Evolutionary conservation across 78 protist genomes (phyloP).

Genomic region (Isochrysis galbana): DNA sequence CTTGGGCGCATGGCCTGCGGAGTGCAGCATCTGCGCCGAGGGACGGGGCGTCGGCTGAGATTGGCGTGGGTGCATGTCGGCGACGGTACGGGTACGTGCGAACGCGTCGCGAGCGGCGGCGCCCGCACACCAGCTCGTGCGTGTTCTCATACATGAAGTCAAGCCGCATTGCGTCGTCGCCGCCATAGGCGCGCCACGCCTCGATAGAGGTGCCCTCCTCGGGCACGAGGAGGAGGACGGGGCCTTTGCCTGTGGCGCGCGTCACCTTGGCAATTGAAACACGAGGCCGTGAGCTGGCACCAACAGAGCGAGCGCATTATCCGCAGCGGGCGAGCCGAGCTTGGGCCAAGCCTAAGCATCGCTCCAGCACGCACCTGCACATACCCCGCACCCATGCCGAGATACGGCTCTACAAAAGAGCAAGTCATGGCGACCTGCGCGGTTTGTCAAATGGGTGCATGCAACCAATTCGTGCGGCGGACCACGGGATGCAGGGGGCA

Average conservation of each 20-base stretch:
- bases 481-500: neutral
- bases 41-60: neutral
- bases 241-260: neutral
- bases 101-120: too few relatives aligned
- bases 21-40: neutral
- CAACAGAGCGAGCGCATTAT: too few relatives aligned
- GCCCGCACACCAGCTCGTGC: neutral
- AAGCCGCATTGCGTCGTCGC: neutral
- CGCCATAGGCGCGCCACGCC: constrained; percentile 10
- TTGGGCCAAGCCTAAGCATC: too few relatives aligned
- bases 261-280: neutral
- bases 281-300: too few relatives aligned
- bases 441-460: neutral
- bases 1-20: neutral
- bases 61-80: too few relatives aligned
- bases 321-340: too few relatives aligned
- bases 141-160: constrained; percentile 7
- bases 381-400: neutral
- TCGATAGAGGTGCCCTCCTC: neutral
- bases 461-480: neutral
- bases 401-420: neutral
- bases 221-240: neutral
- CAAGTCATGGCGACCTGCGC: neutral
- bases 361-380: too few relatives aligned
- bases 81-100: too few relatives aligned